Evolutionary conservation across 2,329 filamentous ascomycete species (phyloP).

Genomic region (Alternaria sp.): DNA sequence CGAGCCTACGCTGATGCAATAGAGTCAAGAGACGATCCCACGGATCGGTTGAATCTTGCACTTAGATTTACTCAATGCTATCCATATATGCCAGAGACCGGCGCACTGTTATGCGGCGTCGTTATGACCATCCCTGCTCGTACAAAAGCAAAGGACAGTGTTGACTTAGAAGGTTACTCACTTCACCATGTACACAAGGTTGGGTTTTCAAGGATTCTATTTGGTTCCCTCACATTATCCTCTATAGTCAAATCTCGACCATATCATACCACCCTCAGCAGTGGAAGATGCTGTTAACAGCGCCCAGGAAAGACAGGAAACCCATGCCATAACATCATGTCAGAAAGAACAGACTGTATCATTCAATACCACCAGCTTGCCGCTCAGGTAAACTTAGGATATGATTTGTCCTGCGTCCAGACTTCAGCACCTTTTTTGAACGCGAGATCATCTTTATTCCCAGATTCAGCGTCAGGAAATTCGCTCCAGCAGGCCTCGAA

Average conservation of each 20-base stretch:
- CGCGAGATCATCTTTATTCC: neutral
- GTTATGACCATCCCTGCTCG: neutral
- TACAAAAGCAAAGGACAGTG: neutral
- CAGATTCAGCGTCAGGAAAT: neutral
- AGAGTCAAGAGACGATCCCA: conserved; percentile 24
- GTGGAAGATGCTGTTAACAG: neutral
- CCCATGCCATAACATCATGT: neutral
- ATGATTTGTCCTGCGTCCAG: neutral
- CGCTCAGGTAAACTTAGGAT: neutral
- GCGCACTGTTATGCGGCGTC: neutral
- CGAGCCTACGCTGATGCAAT: conserved; percentile 46
- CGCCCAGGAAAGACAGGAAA: neutral
- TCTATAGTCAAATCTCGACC: neutral
- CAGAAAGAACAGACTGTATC: neutral
- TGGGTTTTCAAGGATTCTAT: neutral
- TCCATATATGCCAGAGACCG: neutral
- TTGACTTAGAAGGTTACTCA: neutral
- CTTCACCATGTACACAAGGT: neutral
- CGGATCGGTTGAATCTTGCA: conserved; percentile 17
- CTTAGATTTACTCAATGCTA: neutral
- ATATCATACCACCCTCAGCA: neutral
- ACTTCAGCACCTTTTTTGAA: neutral
- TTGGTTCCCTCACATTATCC: neutral
- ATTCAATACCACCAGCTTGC: neutral
- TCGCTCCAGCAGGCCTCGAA: neutral